Conservation (phyloP, 2,329 filamentous ascomycete species). For the Fusarium metavorans region DNA sequence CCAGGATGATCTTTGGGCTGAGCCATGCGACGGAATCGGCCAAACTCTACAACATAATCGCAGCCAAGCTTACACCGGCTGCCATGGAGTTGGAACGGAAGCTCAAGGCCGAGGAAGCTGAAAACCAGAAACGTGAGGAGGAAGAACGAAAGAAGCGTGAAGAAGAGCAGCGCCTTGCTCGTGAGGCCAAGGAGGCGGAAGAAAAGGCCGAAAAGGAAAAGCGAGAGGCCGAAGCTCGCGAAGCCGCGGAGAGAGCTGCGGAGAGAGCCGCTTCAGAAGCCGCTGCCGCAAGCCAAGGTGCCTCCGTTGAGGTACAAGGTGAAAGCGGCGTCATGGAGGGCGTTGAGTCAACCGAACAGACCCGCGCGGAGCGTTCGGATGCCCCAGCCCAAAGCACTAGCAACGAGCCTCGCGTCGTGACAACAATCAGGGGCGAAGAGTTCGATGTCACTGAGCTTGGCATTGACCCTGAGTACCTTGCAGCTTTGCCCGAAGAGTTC, state of each 20-base stretch:
- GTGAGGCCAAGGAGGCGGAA: slow-evolving; percentile 79
- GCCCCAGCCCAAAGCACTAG: slow-evolving; percentile 40
- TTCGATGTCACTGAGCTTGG: slow-evolving; percentile 94
- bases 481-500: slow-evolving; percentile 97
- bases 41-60: slow-evolving; percentile 75
- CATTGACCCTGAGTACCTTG: slow-evolving; percentile 94
- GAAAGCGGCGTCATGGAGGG: slow-evolving; percentile 77
- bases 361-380: slow-evolving; percentile 46
- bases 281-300: slow-evolving; percentile 52
- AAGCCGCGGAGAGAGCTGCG: slow-evolving; percentile 67
- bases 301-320: slow-evolving; percentile 12
- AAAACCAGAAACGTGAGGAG: slow-evolving; percentile 61
- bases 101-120: slow-evolving; percentile 70
- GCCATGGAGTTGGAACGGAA: slow-evolving; percentile 86
- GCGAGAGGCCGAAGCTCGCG: slow-evolving; percentile 77
- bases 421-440: slow-evolving; percentile 85
- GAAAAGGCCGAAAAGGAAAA: slow-evolving; percentile 75
- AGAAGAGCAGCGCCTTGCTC: slow-evolving; percentile 74
- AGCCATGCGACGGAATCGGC: slow-evolving; percentile 74
- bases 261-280: slow-evolving; percentile 70
- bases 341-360: slow-evolving; percentile 67
- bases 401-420: slow-evolving; percentile 72
- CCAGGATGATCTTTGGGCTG: slow-evolving; percentile 83
- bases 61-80: slow-evolving; percentile 81
- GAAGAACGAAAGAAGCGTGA: slow-evolving; percentile 72